phyloP scores from a whole-genome alignment of 1,139 yeast genomes.

The Blastobotrys raffinosifermentans region DNA sequence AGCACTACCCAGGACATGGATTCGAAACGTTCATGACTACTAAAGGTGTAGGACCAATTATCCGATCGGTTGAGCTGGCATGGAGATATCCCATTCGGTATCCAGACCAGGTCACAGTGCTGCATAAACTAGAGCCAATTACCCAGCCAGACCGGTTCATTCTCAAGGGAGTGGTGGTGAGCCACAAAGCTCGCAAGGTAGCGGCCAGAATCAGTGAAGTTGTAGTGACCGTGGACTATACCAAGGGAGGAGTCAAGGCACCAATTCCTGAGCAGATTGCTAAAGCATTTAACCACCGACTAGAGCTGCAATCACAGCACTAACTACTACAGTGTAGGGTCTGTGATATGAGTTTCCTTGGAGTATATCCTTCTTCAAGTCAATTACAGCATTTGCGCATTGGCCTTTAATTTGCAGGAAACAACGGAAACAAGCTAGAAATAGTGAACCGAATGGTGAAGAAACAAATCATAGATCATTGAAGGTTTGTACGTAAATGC shows the following conservation, averaged over 20 bases:
- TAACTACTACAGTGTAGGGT: too few relatives aligned
- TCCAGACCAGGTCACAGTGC: conserved; percentile 31
- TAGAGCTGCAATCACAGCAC: too few relatives aligned
- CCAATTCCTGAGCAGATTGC: conserved; percentile 25
- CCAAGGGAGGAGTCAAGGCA: conserved; percentile 28
- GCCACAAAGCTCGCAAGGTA: conserved; percentile 30
- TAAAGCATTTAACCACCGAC: conserved; percentile 18
- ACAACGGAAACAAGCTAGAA: too few relatives aligned
- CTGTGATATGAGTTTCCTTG: too few relatives aligned
- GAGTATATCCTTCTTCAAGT: too few relatives aligned
- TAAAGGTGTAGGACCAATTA: conserved; percentile 30
- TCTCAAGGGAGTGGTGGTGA: conserved; percentile 33
- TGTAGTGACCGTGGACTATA: conserved; percentile 32
- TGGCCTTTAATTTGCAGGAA: too few relatives aligned
- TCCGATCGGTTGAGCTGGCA: conserved; percentile 29
- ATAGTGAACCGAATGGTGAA: too few relatives aligned
- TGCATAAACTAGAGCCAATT: conserved; percentile 27
- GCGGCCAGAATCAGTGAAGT: conserved; percentile 32
- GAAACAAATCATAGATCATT: too few relatives aligned
- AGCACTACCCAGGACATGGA: conserved; percentile 16
- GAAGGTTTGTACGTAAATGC: too few relatives aligned
- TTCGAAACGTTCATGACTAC: conserved; percentile 24
- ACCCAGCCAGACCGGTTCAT: conserved; percentile 27
- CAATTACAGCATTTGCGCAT: too few relatives aligned
- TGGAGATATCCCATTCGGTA: conserved; percentile 32